These are phyloP conservation scores for Candida endomychidarum DNA, from an alignment of 805 yeast species.

Conservation along the genomic window DNA sequence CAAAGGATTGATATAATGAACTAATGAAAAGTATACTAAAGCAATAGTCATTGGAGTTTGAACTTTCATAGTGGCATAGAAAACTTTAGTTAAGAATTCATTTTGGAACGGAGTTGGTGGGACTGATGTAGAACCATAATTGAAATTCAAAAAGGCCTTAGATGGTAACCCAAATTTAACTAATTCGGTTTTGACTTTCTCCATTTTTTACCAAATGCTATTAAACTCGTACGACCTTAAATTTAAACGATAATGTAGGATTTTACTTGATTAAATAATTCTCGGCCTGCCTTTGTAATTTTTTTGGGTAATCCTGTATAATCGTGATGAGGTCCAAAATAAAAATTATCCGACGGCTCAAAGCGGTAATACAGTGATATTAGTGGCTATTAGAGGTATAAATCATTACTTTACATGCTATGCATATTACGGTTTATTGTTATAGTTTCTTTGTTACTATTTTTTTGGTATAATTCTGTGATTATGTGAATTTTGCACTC, in stretches of 20 bases:
- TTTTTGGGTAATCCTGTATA: slow-evolving; percentile 8
- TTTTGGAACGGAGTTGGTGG: slow-evolving; percentile 37
- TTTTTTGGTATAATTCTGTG: no score
- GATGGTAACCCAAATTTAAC: slow-evolving; percentile 38
- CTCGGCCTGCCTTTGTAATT: background rate
- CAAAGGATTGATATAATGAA: slow-evolving; percentile 52
- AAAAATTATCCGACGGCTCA: slow-evolving; percentile 1
- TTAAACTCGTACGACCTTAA: background rate
- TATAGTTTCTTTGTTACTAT: no score
- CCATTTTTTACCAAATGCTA: slow-evolving; percentile 7
- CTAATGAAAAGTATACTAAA: slow-evolving; percentile 54
- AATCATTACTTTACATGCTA: no score
- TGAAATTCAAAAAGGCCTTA: slow-evolving; percentile 29
- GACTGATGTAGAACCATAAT: slow-evolving; percentile 27
- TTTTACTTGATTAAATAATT: background rate
- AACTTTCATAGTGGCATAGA: slow-evolving; percentile 45
- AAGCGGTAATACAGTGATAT: no score
- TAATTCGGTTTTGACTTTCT: slow-evolving; percentile 13
- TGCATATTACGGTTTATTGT: no score
- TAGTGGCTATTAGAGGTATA: no score
- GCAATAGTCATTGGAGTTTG: slow-evolving; percentile 59
- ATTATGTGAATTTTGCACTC: no score
- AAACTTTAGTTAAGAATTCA: slow-evolving; percentile 32
- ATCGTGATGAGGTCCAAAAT: slow-evolving; percentile 1
- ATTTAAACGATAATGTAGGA: background rate